These are phyloP conservation scores for Saturnispora diversa DNA, from an alignment of 805 yeast genomes.

Conservation along the genomic window DNA sequence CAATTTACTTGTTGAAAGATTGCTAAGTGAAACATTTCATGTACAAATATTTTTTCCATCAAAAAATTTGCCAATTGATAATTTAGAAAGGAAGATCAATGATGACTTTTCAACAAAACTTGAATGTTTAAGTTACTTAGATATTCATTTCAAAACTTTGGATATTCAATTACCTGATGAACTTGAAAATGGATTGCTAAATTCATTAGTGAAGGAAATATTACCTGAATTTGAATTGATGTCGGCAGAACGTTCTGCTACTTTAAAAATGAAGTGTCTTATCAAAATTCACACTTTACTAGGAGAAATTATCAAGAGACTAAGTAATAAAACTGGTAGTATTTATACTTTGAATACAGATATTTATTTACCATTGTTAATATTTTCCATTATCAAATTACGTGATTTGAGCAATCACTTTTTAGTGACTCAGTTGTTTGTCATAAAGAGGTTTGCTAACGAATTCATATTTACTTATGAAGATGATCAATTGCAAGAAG, in stretches of 20 bases:
- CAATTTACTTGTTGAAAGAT: conserved; percentile 27
- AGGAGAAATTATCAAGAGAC: conserved; percentile 20
- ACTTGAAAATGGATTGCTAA: conserved; percentile 21
- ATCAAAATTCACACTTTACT: conserved; percentile 26
- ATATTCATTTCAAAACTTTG: conserved; percentile 21
- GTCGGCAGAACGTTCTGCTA: conserved; percentile 30
- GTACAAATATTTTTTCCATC: conserved; percentile 29
- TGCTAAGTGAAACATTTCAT: conserved; percentile 30
- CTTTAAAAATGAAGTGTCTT: conserved; percentile 27
- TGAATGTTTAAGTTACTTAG: conserved; percentile 20
- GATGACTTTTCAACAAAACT: conserved; percentile 24
- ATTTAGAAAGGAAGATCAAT: conserved; percentile 24
- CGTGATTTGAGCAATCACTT: conserved; percentile 25
- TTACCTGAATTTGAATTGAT: conserved; percentile 28
- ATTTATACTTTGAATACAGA: conserved; percentile 26
- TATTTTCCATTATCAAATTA: conserved; percentile 28
- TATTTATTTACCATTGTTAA: conserved; percentile 29
- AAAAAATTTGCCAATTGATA: conserved; percentile 26
- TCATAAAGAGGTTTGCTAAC: conserved; percentile 30
- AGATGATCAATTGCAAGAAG: conserved; percentile 21
- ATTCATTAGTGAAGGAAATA: conserved; percentile 19
- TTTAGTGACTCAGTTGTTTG: conserved; percentile 27
- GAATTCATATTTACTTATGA: conserved; percentile 21
- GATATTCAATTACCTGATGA: conserved; percentile 25
- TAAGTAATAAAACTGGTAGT: conserved; percentile 12